Evolutionary conservation across 1,284 basidiomycete species (phyloP), one percentile per base, ranked within the genome.

Genomic region (Ustilago cynodontis): DNA sequence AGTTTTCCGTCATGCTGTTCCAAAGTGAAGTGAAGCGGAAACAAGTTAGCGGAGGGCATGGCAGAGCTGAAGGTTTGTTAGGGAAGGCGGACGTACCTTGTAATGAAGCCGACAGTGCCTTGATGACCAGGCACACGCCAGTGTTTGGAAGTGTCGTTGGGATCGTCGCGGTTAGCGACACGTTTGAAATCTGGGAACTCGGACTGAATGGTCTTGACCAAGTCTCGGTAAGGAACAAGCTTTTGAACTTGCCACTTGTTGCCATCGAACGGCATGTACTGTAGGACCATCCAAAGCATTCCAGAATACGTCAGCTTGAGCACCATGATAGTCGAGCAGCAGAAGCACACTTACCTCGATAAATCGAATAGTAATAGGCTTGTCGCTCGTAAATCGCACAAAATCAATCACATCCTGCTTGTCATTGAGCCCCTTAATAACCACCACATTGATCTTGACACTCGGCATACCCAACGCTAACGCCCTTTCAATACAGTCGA

Each of bases 211-310:
- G 61, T 71, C 24, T 65, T 41, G 31, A 83, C 65, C 2, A 83
- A 67, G 11, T 77, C 72, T 16, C 57, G 59, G 49, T 82, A 82
- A 0, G 81, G 72, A 0, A 94, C 88, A 90, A 95, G 92, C 85
- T 94, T 94, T 22, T 86, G 86, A 74, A 91, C 91, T 78, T 92
- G 90, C 94, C 94, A 95, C 85, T 92, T 91, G 81, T 95, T 95
- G 55, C 80, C 79, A 82, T 91, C 92, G 84, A 95, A 95, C 9
- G 94, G 94, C 94, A 95, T 95, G 84, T 94, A 95, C 77, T 81
- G 55, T 20, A 22, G 11, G 41, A 26, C 4, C 16, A 20, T 29
- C n/a, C 24, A 28, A n/a, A 22, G 24, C n/a, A n/a, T n/a, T 26
- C 22, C 20, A 8, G 6, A 33, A 2, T 13, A 28, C 26, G 26